Conservation (phyloP, 2,329 filamentous ascomycete genomes). For the Pseudogymnoascus sp. region DNA sequence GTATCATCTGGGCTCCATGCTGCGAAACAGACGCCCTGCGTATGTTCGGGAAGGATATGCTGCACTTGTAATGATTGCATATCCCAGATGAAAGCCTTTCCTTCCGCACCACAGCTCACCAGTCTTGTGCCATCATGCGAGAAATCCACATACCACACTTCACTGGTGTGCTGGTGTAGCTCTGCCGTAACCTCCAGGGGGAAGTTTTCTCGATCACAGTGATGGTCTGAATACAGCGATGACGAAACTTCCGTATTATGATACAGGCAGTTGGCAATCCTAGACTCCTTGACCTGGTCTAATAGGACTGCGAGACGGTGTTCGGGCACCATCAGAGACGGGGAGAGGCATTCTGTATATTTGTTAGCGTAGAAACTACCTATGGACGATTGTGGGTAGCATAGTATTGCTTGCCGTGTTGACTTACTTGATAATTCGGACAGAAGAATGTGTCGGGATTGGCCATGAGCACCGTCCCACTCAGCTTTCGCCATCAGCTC, state of each 20-base stretch:
- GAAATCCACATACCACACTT: constrained; percentile 88
- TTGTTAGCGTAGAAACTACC: constrained; percentile 17
- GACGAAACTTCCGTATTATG: constrained; percentile 74
- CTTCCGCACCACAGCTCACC: constrained; percentile 73
- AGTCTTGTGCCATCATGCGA: constrained; percentile 78
- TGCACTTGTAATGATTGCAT: constrained; percentile 59
- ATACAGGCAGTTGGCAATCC: constrained; percentile 77
- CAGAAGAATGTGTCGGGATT: constrained; percentile 66
- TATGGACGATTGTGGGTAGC: neutral
- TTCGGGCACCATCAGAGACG: constrained; percentile 93
- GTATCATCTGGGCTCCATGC: constrained; percentile 89
- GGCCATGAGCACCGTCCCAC: constrained; percentile 75
- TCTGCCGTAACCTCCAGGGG: constrained; percentile 64
- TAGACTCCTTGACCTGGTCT: constrained; percentile 72
- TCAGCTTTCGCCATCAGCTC: constrained; percentile 68
- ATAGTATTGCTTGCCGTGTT: neutral
- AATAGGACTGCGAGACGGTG: constrained; percentile 76
- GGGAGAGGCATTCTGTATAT: constrained; percentile 71
- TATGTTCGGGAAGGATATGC: constrained; percentile 56
- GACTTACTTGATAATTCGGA: constrained; percentile 73
- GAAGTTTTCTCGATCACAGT: constrained; percentile 72
- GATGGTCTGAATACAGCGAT: constrained; percentile 83
- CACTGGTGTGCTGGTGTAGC: constrained; percentile 64
- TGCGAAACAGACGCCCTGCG: constrained; percentile 65
- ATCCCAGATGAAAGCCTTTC: constrained; percentile 73